Conservation (phyloP, 2,329 filamentous ascomycete genomes). For the Botrytis galanthina region DNA sequence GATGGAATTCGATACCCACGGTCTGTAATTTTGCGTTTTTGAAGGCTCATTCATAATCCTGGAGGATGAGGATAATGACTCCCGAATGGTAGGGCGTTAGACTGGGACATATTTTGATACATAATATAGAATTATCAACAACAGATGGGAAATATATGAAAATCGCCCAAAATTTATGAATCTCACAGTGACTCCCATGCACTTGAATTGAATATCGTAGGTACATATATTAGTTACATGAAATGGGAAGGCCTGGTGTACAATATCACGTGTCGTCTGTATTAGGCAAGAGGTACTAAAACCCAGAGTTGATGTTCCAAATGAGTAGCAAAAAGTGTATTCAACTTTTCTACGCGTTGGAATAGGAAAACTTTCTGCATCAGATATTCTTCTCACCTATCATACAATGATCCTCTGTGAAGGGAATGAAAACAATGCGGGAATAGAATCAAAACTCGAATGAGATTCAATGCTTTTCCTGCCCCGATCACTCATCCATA, state of each 20-base stretch:
- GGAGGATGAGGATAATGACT: neutral
- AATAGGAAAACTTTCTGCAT: neutral
- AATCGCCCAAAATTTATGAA: neutral
- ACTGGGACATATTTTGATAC: neutral
- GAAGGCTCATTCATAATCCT: neutral
- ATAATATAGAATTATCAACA: neutral
- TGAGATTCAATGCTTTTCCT: neutral
- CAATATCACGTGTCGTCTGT: neutral
- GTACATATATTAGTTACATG: neutral
- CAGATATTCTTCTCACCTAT: neutral
- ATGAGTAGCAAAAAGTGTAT: neutral
- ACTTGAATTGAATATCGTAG: neutral
- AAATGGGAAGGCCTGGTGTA: neutral
- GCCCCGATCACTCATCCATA: neutral
- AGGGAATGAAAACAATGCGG: neutral
- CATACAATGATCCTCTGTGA: neutral
- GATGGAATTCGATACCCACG: conserved; percentile 14
- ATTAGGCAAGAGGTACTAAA: neutral
- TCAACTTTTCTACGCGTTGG: neutral
- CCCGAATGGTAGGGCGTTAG: neutral
- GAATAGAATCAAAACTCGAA: neutral
- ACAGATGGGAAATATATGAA: neutral
- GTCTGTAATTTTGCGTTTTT: conserved; percentile 10
- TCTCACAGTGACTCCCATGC: neutral
- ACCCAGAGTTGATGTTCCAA: neutral